These are phyloP conservation scores for Piper longum DNA, from an alignment of 164 flowering plant species.

Conservation along the genomic window DNA sequence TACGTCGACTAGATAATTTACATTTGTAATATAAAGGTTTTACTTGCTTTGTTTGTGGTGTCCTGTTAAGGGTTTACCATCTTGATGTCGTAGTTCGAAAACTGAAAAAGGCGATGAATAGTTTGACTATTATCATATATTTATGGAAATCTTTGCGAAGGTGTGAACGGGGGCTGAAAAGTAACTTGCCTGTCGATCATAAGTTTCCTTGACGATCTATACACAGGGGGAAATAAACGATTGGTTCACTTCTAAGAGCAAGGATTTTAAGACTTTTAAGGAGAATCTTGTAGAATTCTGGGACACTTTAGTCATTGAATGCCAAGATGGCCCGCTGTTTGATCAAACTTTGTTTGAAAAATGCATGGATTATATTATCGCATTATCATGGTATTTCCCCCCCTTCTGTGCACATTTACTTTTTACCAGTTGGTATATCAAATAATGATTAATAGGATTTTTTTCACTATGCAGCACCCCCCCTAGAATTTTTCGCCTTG, in stretches of 20 bases:
- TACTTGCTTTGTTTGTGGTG: too few relatives aligned
- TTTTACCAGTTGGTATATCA: not conserved
- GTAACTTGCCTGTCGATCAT: not conserved
- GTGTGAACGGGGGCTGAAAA: too few relatives aligned
- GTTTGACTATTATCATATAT: too few relatives aligned
- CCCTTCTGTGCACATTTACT: not conserved
- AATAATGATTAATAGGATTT: not conserved
- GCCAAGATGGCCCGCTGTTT: constrained; percentile 83
- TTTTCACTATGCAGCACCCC: constrained; percentile 55
- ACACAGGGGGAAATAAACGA: constrained; percentile 78
- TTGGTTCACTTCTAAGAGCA: constrained; percentile 62
- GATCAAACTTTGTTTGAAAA: constrained; percentile 75
- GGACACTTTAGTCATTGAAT: constrained; percentile 74
- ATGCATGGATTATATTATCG: constrained; percentile 89
- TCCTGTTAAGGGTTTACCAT: too few relatives aligned
- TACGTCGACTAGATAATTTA: not conserved
- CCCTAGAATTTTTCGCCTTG: constrained; percentile 87
- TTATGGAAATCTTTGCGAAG: too few relatives aligned
- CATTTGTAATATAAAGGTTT: not conserved
- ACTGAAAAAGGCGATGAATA: too few relatives aligned
- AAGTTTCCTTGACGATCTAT: constrained; percentile 12
- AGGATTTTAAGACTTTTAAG: constrained; percentile 80
- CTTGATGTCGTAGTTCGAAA: too few relatives aligned
- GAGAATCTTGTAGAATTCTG: constrained; percentile 70
- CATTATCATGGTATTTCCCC: constrained; percentile 67